Conservation (phyloP, 2,329 filamentous ascomycete genomes). For the Pseudocercospora eumusae region DNA sequence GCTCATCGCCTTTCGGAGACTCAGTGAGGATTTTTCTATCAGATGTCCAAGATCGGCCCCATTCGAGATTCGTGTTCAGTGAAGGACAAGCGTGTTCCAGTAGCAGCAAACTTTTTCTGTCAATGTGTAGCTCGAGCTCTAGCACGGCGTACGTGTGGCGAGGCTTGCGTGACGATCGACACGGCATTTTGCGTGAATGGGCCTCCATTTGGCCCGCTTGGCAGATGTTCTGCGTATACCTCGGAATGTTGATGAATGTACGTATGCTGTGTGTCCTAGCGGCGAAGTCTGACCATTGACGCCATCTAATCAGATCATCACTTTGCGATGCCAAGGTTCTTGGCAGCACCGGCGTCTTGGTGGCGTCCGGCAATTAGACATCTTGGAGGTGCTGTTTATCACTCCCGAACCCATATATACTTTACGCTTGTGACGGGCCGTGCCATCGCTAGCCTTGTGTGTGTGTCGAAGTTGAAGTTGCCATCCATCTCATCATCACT, state of each 20-base stretch:
- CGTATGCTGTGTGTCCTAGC: background rate
- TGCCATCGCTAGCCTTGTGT: background rate
- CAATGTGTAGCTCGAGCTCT: background rate
- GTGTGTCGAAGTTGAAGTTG: background rate
- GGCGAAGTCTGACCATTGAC: background rate
- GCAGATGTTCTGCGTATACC: background rate
- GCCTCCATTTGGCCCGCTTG: background rate
- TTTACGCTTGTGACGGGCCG: background rate
- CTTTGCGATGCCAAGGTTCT: background rate
- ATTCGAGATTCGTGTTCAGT: background rate
- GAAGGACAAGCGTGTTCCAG: background rate
- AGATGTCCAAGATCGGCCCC: background rate
- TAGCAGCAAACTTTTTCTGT: background rate
- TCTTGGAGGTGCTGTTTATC: background rate
- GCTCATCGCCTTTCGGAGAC: background rate
- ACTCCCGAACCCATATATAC: background rate
- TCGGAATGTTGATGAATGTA: background rate
- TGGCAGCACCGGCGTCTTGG: too few relatives aligned
- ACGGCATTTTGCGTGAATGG: background rate
- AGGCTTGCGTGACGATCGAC: background rate
- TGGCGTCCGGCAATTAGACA: too few relatives aligned
- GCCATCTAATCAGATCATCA: conserved; percentile 1
- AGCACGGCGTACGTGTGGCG: background rate
- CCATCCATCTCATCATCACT: background rate
- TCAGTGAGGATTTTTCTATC: background rate